Base-by-base conservation (phyloP, 148 eudicot species). In the Gaultheria prostrata region DNA sequence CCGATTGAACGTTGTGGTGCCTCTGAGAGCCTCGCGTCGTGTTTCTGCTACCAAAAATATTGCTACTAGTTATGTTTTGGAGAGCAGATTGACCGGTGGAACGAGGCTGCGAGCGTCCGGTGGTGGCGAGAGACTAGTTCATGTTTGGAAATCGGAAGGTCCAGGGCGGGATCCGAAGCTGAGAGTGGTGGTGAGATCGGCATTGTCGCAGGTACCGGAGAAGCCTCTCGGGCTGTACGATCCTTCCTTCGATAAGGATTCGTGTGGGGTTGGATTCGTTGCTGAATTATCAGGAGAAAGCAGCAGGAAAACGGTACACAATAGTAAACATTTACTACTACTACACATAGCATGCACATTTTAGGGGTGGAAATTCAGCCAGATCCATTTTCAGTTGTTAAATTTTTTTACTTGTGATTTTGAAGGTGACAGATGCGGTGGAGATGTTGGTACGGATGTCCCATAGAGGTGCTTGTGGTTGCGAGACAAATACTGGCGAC, bases 391-490 rank as follows among this genome's bases (percentile, higher is more conserved):
- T 63, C 69, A 8, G 30, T 63, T n/a, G 14, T 20, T 39, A 39
- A 39, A 39, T 51, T 18, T 18, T 53, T 18, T 14, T 15, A 8
- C 28, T 32, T 15, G 24, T 77, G 49, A 45, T 26, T 28, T 72
- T 86, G 78, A 71, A 97, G 99, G 97, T 97, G 65, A 88, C 93
- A 11, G 99, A 97, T 93, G 98, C 98, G 3, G 80, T 95, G 63
- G 99, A 97, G 86, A 97, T 97, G 99, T 89, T 97, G 87, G 93
- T 95, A 43, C 90, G 99, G 76, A 97, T 97, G 99, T 13, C 99
- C 8, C 99, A 97, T 63, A 93, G 99, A 89, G 99, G 99, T 8
- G 99, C 99, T 15, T 97, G 99, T 92, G 99, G 99, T 8, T 75
- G 99, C 80, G 99, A 97, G 89, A 83, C 97, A 0, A 97, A 97